phyloP scores from a whole-genome alignment of 164 flowering plant genomes.

The Platanus orientalis region DNA sequence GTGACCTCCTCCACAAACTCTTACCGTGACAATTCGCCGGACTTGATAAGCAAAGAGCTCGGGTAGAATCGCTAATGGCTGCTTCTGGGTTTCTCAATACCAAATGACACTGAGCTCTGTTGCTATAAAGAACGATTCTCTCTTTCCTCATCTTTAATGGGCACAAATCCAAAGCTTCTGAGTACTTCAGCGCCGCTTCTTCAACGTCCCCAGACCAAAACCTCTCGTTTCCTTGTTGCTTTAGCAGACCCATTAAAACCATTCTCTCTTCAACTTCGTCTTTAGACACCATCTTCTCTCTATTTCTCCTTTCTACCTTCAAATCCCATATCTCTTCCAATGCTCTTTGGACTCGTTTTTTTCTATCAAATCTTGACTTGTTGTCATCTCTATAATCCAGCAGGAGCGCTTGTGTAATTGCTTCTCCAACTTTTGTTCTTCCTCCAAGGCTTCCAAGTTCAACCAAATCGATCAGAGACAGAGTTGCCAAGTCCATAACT shows the following conservation, averaged over 20 bases:
- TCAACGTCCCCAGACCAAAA: constrained; percentile 47
- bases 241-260: constrained; percentile 29
- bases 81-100: constrained; percentile 36
- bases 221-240: constrained; percentile 50
- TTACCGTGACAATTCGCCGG: constrained; percentile 65
- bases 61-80: constrained; percentile 66
- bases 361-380: constrained; percentile 17
- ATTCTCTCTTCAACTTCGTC: constrained; percentile 35
- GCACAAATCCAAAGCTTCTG: constrained; percentile 55
- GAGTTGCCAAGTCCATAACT: constrained; percentile 41
- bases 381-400: constrained; percentile 22
- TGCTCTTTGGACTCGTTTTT: constrained; percentile 13
- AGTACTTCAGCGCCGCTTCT: constrained; percentile 42
- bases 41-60: constrained; percentile 52
- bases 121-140: constrained; percentile 65
- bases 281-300: constrained; percentile 32
- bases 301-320: constrained; percentile 43
- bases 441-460: constrained; percentile 44
- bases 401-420: constrained; percentile 39
- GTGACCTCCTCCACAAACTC: constrained; percentile 86
- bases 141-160: constrained; percentile 56
- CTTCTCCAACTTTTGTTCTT: constrained; percentile 49
- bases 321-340: constrained; percentile 38
- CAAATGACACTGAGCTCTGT: constrained; percentile 72
- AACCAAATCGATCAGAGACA: constrained; percentile 45